A percentile compares a stretch with the other conserved stretches of the same genome.
Evolutionary conservation across 495 filamentous ascomycete species (phyloP).

Genomic region (Podospora pseudocomata): DNA sequence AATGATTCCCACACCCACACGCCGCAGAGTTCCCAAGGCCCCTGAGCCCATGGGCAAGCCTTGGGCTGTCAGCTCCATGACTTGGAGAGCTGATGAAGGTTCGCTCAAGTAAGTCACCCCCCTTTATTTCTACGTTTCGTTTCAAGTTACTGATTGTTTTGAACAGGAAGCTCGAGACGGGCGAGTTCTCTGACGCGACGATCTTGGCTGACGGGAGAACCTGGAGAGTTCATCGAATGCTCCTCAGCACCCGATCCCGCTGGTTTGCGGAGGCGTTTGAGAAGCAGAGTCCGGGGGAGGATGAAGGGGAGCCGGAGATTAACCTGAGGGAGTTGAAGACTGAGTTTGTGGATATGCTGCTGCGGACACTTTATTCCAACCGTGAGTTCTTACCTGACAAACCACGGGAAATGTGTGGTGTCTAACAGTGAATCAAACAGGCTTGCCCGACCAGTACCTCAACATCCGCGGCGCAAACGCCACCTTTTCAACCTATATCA

Average conservation of each 20-base stretch:
- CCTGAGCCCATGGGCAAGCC: background rate
- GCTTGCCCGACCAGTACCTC: background rate
- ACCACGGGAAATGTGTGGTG: background rate
- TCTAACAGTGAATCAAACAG: background rate
- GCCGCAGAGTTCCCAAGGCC: background rate
- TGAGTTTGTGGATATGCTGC: background rate
- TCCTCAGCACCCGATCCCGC: constrained; percentile 13
- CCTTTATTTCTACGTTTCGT: background rate
- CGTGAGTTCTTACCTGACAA: background rate
- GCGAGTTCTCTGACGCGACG: constrained; percentile 15
- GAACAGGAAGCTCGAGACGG: constrained; percentile 16
- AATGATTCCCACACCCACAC: background rate
- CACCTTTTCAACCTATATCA: constrained; percentile 12
- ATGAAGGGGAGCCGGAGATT: no score
- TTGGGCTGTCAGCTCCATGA: background rate
- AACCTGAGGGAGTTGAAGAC: no score
- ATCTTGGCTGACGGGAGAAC: constrained; percentile 11
- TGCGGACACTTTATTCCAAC: background rate
- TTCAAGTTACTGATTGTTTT: no score
- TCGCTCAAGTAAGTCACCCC: background rate
- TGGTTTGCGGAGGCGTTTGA: constrained; percentile 21
- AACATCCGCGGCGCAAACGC: background rate
- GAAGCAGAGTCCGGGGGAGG: background rate
- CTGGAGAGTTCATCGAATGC: constrained; percentile 25
- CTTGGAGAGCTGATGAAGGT: background rate